Evolutionary conservation across 2,329 filamentous ascomycete species (phyloP).

Genomic region (Colletotrichum australisinense): DNA sequence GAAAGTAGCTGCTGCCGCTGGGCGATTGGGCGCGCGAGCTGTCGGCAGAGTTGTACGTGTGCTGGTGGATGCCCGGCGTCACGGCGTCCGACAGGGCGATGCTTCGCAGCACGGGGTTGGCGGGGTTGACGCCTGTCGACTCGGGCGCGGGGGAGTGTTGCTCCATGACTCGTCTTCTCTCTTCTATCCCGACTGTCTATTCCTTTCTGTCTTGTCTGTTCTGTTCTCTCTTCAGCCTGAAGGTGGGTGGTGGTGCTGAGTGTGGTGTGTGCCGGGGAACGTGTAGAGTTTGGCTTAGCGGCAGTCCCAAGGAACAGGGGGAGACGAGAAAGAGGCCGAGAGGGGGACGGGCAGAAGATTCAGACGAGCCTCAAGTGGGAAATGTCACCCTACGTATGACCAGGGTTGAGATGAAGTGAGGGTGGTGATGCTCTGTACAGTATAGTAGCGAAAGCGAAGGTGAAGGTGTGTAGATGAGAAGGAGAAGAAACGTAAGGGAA

Average conservation of each 20-base stretch:
- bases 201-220: background rate
- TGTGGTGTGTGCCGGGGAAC: conserved; percentile 1
- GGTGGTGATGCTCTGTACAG: background rate
- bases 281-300: conserved; percentile 10
- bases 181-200: too few species aligned
- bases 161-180: conserved; percentile 27
- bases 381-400: background rate
- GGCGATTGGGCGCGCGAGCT: conserved; percentile 29
- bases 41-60: conserved; percentile 38
- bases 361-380: background rate
- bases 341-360: conserved; percentile 17
- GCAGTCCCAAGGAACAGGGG: conserved; percentile 20
- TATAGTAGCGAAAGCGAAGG: background rate
- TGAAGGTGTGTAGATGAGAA: background rate
- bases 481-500: background rate
- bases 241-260: background rate
- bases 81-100: conserved; percentile 41
- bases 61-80: conserved; percentile 43
- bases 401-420: background rate
- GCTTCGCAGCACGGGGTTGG: conserved; percentile 34
- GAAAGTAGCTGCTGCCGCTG: conserved; percentile 41
- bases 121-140: conserved; percentile 18
- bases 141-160: conserved; percentile 12
- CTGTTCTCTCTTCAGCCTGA: background rate
- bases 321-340: background rate